phyloP scores from a whole-genome alignment of 441 rosid genomes.

The Croton laevigatus region DNA sequence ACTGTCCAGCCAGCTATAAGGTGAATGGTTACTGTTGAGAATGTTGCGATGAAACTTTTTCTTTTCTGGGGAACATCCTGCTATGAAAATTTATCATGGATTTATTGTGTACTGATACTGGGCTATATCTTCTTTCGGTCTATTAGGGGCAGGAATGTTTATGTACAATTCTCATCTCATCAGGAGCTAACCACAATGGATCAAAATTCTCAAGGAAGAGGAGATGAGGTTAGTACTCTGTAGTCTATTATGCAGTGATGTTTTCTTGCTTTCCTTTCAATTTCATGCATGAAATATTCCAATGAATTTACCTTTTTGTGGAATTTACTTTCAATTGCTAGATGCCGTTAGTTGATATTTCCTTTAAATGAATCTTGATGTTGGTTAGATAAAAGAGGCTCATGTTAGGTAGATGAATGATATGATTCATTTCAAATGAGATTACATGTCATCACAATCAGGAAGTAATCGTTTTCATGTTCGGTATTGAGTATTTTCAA shows the following conservation, averaged over 20 bases:
- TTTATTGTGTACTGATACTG: slow-evolving; percentile 4
- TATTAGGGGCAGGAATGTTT: slow-evolving; percentile 95
- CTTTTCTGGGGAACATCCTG: neutral
- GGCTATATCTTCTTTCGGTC: slow-evolving; percentile 1
- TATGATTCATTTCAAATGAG: neutral
- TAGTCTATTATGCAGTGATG: slow-evolving; percentile 1
- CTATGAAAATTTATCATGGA: neutral
- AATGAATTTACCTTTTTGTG: neutral
- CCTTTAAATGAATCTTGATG: neutral
- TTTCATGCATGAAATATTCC: slow-evolving; percentile 4
- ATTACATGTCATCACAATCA: neutral
- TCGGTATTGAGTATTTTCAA: neutral
- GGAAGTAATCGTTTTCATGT: neutral
- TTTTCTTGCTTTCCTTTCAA: slow-evolving; percentile 12
- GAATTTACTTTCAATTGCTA: neutral
- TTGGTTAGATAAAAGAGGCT: neutral
- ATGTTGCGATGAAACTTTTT: neutral
- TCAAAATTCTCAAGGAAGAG: slow-evolving; percentile 88
- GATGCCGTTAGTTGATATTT: slow-evolving; percentile 6
- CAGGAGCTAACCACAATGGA: slow-evolving; percentile 96
- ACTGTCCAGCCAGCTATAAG: slow-evolving; percentile 88
- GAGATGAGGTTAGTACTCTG: slow-evolving; percentile 78
- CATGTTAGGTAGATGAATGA: neutral
- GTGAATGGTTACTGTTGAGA: slow-evolving; percentile 29
- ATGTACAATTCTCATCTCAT: slow-evolving; percentile 94